Percentiles rank a stretch among this genome's conserved stretches.
Evolutionary conservation across 2,329 filamentous ascomycete genomes (phyloP).

Genomic region (Tolypocladium tropicale): DNA sequence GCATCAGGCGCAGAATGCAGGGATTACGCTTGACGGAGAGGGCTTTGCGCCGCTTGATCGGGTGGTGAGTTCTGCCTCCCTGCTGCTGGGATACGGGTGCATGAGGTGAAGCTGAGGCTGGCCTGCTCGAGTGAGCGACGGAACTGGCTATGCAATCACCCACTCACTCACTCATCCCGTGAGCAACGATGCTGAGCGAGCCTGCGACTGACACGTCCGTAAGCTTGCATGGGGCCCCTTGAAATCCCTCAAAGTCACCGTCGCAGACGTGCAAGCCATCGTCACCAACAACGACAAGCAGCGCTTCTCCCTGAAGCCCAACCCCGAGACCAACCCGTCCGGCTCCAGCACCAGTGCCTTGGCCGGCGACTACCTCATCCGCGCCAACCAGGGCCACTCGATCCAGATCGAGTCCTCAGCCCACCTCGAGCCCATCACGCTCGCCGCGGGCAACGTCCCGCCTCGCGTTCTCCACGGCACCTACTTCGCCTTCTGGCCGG

Average conservation of each 20-base stretch:
- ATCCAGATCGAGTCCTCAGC: constrained; percentile 64
- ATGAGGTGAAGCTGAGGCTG: background rate
- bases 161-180: no score
- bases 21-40: constrained; percentile 45
- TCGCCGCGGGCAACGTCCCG: constrained; percentile 49
- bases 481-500: constrained; percentile 68
- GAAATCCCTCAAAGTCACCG: constrained; percentile 59
- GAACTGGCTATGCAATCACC: background rate
- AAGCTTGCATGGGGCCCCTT: constrained; percentile 48
- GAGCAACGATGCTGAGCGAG: background rate
- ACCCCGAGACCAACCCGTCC: constrained; percentile 17
- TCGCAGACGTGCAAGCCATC: constrained; percentile 59
- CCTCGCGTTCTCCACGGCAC: constrained; percentile 74
- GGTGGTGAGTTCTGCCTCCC: constrained; percentile 38
- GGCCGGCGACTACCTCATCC: constrained; percentile 69
- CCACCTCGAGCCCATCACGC: constrained; percentile 58
- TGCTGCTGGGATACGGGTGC: background rate
- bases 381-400: constrained; percentile 90
- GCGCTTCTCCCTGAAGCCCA: constrained; percentile 69
- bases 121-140: background rate
- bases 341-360: constrained; percentile 24
- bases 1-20: constrained; percentile 46
- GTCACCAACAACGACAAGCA: constrained; percentile 80
- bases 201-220: constrained; percentile 1
- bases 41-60: constrained; percentile 48